These are phyloP conservation scores for Thecaphora frezii DNA, from an alignment of 1,284 basidiomycete genomes.

Conservation along the genomic window DNA sequence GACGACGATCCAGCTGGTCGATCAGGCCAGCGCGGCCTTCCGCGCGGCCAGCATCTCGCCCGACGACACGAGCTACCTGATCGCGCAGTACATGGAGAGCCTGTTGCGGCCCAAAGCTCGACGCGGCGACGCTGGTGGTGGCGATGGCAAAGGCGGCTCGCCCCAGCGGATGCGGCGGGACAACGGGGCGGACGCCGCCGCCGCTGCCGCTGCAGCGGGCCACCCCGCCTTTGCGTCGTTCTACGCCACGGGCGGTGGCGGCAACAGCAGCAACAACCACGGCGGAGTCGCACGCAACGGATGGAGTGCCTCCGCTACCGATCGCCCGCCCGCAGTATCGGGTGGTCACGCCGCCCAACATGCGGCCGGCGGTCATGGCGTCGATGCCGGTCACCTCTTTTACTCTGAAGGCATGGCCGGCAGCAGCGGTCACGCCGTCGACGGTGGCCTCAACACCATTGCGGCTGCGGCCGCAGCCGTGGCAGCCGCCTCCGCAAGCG, in stretches of 20 bases:
- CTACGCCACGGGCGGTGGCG: background rate
- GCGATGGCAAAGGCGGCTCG: too few relatives aligned
- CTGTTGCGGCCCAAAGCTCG: slow-evolving; percentile 28
- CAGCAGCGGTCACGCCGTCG: slow-evolving; percentile 3
- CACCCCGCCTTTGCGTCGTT: background rate
- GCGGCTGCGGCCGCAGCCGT: slow-evolving; percentile 21
- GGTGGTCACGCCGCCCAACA: background rate
- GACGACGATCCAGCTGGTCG: slow-evolving; percentile 30
- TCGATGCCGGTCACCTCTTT: too few relatives aligned
- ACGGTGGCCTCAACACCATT: slow-evolving; percentile 21
- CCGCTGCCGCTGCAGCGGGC: background rate
- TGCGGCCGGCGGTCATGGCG: too few relatives aligned
- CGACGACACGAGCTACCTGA: slow-evolving; percentile 29
- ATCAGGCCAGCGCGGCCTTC: slow-evolving; percentile 28
- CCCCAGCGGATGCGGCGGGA: background rate
- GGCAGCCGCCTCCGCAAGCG: slow-evolving; percentile 4
- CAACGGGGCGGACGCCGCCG: too few relatives aligned
- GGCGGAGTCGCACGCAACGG: too few relatives aligned
- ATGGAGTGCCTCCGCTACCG: background rate
- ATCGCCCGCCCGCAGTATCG: background rate
- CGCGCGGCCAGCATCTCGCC: slow-evolving; percentile 22
- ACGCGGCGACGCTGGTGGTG: background rate
- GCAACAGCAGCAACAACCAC: background rate
- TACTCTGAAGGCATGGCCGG: too few relatives aligned
- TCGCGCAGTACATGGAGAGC: slow-evolving; percentile 32